Percentiles rank a stretch among this genome's conserved stretches.
Conservation (phyloP, 495 filamentous ascomycete genomes). For the Annulohypoxylon nitens region DNA sequence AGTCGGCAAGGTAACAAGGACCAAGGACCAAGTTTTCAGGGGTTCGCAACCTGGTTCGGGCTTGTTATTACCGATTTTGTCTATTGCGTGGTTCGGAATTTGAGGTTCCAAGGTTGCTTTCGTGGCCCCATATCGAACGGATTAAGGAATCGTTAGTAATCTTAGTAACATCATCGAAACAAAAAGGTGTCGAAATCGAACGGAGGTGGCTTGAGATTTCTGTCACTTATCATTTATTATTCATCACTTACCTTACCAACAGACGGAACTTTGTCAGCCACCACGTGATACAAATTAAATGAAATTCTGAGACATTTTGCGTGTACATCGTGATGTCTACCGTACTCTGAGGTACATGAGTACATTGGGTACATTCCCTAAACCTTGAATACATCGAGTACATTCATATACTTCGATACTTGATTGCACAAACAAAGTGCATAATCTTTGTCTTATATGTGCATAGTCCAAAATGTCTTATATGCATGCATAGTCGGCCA, state of each 20-base stretch:
- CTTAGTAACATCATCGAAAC: background rate
- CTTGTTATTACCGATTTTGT: slow-evolving; percentile 7
- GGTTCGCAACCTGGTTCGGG: background rate
- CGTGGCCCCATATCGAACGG: background rate
- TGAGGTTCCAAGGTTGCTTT: background rate
- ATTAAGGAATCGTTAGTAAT: background rate
- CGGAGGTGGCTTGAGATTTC: background rate
- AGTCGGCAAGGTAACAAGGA: background rate
- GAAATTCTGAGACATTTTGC: slow-evolving; percentile 9
- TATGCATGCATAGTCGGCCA: slow-evolving; percentile 7
- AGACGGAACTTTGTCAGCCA: slow-evolving; percentile 7
- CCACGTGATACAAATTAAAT: slow-evolving; percentile 10
- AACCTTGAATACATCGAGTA: background rate
- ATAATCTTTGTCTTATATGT: background rate
- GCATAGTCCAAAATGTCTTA: too few species aligned
- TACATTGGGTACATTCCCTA: too few species aligned
- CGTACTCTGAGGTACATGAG: too few species aligned
- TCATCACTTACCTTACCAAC: background rate
- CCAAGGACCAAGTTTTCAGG: background rate
- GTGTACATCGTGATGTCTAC: background rate
- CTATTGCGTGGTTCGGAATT: slow-evolving; percentile 2
- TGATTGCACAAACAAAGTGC: background rate
- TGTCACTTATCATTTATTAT: slow-evolving; percentile 8
- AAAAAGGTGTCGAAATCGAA: background rate
- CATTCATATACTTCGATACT: background rate